Evolutionary conservation across 176 grass and related monocot genomes (phyloP), one percentile per base, ranked within the genome.

Genomic region (Zizania latifolia): DNA sequence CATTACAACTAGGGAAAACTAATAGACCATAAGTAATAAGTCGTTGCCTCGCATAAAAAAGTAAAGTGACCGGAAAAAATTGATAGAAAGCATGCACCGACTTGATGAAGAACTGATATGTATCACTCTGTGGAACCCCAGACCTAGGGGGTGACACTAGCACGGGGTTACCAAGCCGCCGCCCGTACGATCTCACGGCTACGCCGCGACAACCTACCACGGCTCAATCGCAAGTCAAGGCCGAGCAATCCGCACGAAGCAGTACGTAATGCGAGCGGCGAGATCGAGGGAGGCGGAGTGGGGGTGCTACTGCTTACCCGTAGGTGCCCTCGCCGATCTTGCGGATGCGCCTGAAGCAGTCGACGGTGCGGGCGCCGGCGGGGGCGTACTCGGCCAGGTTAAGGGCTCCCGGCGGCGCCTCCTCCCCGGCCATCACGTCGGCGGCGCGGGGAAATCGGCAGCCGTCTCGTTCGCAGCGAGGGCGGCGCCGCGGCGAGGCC

Each of bases 251-350:
- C 58, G 21, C 44, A 28, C 3, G 45, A 37, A 32, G 16, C 23
- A 39, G 9, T 1, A 8, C 12, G 12, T 11, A 76, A 77, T 65
- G 72, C 21, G 15, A 45, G 48, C 4, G 6, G 45, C 16, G 27
- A 48, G 60, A 78, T 65, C 11, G 24, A 28, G 13, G 23, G 38
- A 22, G 9, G 21, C 11, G n/a, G n/a, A n/a, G n/a, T n/a, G n/a
- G n/a, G n/a, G n/a, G n/a, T n/a, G n/a, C n/a, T n/a, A n/a, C n/a
- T 29, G 72, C 79, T 66, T 68, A 90, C 83, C 88, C 88, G 36
- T 83, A 93, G 16, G 86, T 93, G 86, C 90, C 90, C 87, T 93
- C 90, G 59, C 90, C 90, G 56, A 93, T 93, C 86, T 93, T 88
- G 80, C 87, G 86, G 80, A 93, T 89, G 75, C 87, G 84, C 83